Base-by-base conservation (phyloP, 179 eudicot genomes). In the Corrigiola litoralis region DNA sequence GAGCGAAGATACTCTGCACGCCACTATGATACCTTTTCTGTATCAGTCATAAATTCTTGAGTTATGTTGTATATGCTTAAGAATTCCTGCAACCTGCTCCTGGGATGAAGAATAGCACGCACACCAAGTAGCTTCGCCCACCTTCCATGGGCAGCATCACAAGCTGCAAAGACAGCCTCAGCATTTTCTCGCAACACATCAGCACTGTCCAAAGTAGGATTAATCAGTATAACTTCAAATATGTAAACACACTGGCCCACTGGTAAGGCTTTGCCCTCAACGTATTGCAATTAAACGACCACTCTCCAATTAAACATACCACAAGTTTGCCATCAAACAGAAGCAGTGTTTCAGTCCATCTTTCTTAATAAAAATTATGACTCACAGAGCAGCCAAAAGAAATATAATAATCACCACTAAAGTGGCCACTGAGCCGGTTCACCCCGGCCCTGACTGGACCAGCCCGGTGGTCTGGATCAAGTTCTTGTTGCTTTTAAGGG, bases 71-170 rank as follows among this genome's bases (percentile, higher is more conserved):
- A 87, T 59, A 95, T 77, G 70, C 84, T 77, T 58, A 95, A 73
- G 69, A 95, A 95, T 68, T 95, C 99, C 62, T 75, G 88, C 81
- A 95, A 77, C 72, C 86, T 86, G 74, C 91, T 75, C 70, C 80
- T 88, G 37, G 95, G 92, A 68, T 95, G 99, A 77, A 95, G 87
- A 73, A 78, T 78, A 70, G 97, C 95, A 70, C 99, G 99, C 27
- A 95, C 97, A 34, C 97, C 97, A 78, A 95, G 90, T 42, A 95
- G 90, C 78, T 91, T 95, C 56, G 99, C 99, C 96, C 99, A 95
- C 73, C 97, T 91, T 75, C 92, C 97, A 82, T 95, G 97, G 69
- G 97, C 96, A 67, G 94, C 86, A 72, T 95, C 99, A 80, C 99
- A 95, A 55, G 92, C 97, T 49, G 99, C 97, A 86, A 91, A 91